phyloP scores from a whole-genome alignment of 345 rosid species.

The Populus davidiana region DNA sequence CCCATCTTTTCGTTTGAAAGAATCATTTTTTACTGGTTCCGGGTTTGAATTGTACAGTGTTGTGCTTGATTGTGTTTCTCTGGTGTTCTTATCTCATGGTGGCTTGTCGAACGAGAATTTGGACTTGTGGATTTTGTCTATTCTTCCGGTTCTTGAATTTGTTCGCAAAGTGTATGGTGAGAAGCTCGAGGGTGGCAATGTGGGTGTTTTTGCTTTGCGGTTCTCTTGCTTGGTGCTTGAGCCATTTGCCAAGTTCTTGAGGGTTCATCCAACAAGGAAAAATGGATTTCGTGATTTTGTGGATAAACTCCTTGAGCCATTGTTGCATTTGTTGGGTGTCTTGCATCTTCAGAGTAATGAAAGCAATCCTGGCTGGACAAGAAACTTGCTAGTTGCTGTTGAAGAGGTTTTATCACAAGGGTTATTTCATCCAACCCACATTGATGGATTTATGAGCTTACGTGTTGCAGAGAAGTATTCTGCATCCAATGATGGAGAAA shows the following conservation, averaged over 20 bases:
- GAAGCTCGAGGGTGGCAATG: slow-evolving; percentile 38
- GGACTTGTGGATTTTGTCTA: slow-evolving; percentile 66
- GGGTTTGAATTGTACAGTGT: slow-evolving; percentile 44
- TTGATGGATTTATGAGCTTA: slow-evolving; percentile 77
- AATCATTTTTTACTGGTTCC: slow-evolving; percentile 29
- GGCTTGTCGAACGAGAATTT: slow-evolving; percentile 61
- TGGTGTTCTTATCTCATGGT: slow-evolving; percentile 54
- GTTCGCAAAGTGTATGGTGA: slow-evolving; percentile 35
- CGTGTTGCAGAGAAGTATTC: slow-evolving; percentile 51
- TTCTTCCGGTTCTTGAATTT: slow-evolving; percentile 50
- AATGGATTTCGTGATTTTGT: slow-evolving; percentile 67
- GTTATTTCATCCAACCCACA: slow-evolving; percentile 68
- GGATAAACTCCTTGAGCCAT: slow-evolving; percentile 62
- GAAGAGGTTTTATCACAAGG: slow-evolving; percentile 67
- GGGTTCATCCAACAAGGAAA: slow-evolving; percentile 72
- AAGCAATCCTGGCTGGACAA: slow-evolving; percentile 21
- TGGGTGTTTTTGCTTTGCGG: slow-evolving; percentile 42
- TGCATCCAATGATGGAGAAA: slow-evolving; percentile 31
- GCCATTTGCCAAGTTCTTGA: slow-evolving; percentile 74
- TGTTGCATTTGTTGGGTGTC: slow-evolving; percentile 51
- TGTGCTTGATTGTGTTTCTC: slow-evolving; percentile 56
- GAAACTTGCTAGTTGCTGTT: slow-evolving; percentile 43
- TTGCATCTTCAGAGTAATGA: slow-evolving; percentile 34
- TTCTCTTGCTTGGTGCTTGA: slow-evolving; percentile 66
- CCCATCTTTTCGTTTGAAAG: slow-evolving; percentile 19